Evolutionary conservation across 371 early-diverging fungal genomes (phyloP).

Genomic region (Saksenaea oblongispora): DNA sequence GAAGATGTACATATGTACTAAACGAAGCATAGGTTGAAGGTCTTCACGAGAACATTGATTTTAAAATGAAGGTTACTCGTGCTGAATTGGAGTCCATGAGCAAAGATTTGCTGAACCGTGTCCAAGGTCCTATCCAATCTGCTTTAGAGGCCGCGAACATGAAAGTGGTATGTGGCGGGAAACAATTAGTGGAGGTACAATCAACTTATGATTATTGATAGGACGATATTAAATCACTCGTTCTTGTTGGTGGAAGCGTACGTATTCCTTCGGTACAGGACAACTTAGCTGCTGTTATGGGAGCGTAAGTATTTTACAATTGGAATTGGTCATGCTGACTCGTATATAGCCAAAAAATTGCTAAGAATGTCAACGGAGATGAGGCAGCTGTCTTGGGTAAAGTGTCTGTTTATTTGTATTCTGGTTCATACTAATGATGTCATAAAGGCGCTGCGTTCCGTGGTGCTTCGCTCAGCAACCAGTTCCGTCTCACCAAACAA

Average conservation of each 20-base stretch:
- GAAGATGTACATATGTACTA: not conserved
- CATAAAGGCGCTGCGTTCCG: conserved; percentile 81
- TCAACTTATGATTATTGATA: conserved; percentile 11
- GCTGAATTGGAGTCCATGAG: conserved; percentile 71
- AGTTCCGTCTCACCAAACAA: conserved; percentile 83
- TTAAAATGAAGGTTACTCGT: conserved; percentile 77
- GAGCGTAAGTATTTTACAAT: conserved; percentile 55
- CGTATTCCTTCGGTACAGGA: conserved; percentile 87
- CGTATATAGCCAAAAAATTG: conserved; percentile 71
- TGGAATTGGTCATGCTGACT: not conserved
- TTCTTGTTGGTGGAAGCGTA: conserved; percentile 94
- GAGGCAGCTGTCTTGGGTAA: conserved; percentile 92
- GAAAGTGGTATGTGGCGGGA: conserved; percentile 54
- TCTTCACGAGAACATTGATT: conserved; percentile 86
- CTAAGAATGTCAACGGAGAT: conserved; percentile 92
- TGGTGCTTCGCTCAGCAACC: conserved; percentile 84
- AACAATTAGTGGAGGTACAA: not conserved
- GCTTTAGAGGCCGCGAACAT: conserved; percentile 71
- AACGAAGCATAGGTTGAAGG: conserved; percentile 71
- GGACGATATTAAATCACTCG: conserved; percentile 78
- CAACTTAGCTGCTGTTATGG: conserved; percentile 68
- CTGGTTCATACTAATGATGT: not conserved
- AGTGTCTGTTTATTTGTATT: not conserved
- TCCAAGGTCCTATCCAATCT: conserved; percentile 69
- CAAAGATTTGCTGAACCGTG: conserved; percentile 71